phyloP scores from a whole-genome alignment of 768 basidiomycete species.

The Phylloporus rhodoxanthus region DNA sequence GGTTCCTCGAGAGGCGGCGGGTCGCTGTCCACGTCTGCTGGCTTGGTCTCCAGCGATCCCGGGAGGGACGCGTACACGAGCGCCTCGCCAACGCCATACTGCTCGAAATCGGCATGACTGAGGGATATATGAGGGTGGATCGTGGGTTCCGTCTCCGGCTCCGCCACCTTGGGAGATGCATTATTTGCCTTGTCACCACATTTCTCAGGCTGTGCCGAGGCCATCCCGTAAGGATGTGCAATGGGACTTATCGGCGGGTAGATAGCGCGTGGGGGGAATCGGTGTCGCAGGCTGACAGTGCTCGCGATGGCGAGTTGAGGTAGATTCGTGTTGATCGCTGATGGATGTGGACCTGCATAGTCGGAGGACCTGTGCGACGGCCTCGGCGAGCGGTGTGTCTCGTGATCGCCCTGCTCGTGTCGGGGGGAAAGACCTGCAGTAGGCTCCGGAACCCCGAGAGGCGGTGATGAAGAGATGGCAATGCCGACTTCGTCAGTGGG shows the following conservation, averaged over 20 bases:
- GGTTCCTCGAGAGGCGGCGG: not conserved
- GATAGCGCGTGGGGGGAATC: conserved; percentile 30
- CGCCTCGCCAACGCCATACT: conserved; percentile 58
- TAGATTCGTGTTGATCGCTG: conserved; percentile 22
- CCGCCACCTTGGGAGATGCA: not conserved
- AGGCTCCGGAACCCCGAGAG: conserved; percentile 20
- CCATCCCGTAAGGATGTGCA: conserved; percentile 26
- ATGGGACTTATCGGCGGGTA: conserved; percentile 21
- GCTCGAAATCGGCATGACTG: conserved; percentile 35
- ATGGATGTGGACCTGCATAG: conserved; percentile 40
- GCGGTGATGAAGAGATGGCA: conserved; percentile 38
- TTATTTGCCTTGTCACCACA: not conserved
- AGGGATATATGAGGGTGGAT: conserved; percentile 22
- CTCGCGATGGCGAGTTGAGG: conserved; percentile 16
- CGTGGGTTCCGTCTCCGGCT: not conserved
- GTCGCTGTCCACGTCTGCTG: not conserved
- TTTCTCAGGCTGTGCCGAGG: not conserved
- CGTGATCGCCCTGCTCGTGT: not conserved
- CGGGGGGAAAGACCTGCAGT: conserved; percentile 30
- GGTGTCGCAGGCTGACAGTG: conserved; percentile 32
- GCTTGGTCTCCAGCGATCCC: not conserved
- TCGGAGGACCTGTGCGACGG: conserved; percentile 26
- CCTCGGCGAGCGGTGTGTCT: conserved; percentile 6
- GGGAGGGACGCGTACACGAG: conserved; percentile 42
- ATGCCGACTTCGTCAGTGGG: conserved; percentile 35